Evolutionary conservation across 371 early-diverging fungal genomes (phyloP).

Genomic region (Basidiobolus meristosporus): DNA sequence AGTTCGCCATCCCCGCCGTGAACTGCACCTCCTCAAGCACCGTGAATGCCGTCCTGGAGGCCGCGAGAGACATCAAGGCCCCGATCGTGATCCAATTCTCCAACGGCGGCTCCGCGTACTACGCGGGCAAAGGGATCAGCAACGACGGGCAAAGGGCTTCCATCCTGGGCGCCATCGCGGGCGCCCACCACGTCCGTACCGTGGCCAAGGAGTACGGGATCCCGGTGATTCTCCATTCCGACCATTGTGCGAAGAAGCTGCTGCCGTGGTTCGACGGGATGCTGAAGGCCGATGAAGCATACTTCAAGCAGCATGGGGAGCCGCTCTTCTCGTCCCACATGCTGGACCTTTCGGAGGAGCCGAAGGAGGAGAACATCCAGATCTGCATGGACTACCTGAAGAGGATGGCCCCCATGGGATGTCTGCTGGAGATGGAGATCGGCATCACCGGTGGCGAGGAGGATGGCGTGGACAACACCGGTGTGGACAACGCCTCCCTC

Average conservation of each 20-base stretch:
- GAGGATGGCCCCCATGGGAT: slow-evolving; percentile 69
- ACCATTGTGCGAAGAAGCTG: slow-evolving; percentile 88
- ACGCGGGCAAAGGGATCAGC: slow-evolving; percentile 75
- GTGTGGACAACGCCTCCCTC: slow-evolving; percentile 62
- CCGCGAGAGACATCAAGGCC: slow-evolving; percentile 74
- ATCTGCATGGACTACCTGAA: slow-evolving; percentile 69
- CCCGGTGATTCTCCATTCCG: slow-evolving; percentile 75
- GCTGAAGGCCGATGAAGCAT: slow-evolving; percentile 75
- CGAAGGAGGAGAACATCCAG: slow-evolving; percentile 77
- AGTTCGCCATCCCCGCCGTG: slow-evolving; percentile 83
- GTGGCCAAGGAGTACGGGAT: slow-evolving; percentile 80
- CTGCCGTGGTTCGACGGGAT: slow-evolving; percentile 89
- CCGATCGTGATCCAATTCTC: slow-evolving; percentile 87
- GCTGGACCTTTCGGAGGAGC: slow-evolving; percentile 81
- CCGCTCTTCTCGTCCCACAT: slow-evolving; percentile 89
- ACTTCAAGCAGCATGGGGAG: slow-evolving; percentile 76
- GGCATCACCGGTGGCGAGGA: slow-evolving; percentile 92
- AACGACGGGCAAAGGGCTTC: slow-evolving; percentile 76
- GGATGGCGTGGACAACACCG: slow-evolving; percentile 85
- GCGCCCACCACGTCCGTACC: slow-evolving; percentile 67
- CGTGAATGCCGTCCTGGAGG: slow-evolving; percentile 77
- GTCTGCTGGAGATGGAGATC: slow-evolving; percentile 83
- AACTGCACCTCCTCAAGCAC: slow-evolving; percentile 86
- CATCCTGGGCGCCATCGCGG: slow-evolving; percentile 74
- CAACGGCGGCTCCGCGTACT: slow-evolving; percentile 73